Evolutionary conservation across 2,329 filamentous ascomycete species (phyloP).

Genomic region (Aureobasidium sp.): DNA sequence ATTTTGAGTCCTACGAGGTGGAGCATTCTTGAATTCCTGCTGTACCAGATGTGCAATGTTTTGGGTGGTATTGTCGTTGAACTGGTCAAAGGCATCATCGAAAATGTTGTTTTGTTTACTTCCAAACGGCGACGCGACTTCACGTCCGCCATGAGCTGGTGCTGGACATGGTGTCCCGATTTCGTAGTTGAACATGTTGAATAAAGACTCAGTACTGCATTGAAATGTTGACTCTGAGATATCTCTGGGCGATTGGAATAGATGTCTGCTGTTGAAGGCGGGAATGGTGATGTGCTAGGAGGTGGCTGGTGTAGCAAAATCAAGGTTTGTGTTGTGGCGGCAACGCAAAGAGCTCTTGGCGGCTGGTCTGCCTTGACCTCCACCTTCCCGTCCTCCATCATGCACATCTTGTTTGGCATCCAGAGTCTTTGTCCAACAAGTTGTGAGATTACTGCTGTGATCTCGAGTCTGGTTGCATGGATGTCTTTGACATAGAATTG

Average conservation of each 20-base stretch:
- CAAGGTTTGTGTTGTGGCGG: not conserved
- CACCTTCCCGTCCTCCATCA: not conserved
- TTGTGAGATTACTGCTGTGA: too few relatives aligned
- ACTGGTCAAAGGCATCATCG: slow-evolving; percentile 2
- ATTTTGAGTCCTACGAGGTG: slow-evolving; percentile 19
- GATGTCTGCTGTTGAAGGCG: not conserved
- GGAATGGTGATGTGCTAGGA: not conserved
- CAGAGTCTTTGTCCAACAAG: too few relatives aligned
- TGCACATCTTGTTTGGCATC: not conserved
- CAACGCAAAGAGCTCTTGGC: not conserved
- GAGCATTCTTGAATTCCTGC: slow-evolving; percentile 20
- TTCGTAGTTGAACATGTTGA: slow-evolving; percentile 1
- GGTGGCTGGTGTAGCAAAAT: slow-evolving; percentile 1
- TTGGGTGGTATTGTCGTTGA: slow-evolving; percentile 15
- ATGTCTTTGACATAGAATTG: too few relatives aligned
- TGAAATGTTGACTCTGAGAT: not conserved
- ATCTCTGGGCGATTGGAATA: not conserved
- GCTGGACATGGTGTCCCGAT: slow-evolving; percentile 7
- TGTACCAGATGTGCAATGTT: slow-evolving; percentile 17
- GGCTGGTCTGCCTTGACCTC: not conserved
- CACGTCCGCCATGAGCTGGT: not conserved
- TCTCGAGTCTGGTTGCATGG: too few relatives aligned
- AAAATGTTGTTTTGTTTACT: slow-evolving; percentile 8
- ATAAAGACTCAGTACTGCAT: slow-evolving; percentile 4
- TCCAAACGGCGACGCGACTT: slow-evolving; percentile 6